Evolutionary conservation across 441 rosid genomes (phyloP).

Genomic region (Corymbia citriodora): DNA sequence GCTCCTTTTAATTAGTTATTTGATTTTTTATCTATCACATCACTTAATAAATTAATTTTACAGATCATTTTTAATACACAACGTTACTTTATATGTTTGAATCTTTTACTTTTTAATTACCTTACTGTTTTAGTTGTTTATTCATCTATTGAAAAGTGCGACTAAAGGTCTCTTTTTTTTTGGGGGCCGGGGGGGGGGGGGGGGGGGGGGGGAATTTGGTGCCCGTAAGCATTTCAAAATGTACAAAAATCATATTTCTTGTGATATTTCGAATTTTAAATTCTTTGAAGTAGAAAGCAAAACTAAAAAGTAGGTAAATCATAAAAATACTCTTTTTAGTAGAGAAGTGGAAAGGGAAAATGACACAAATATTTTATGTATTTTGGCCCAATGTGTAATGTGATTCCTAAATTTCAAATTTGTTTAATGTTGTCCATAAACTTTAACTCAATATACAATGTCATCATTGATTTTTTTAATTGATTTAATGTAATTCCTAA

Average conservation of each 20-base stretch:
- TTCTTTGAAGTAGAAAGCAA: neutral
- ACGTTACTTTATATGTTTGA: neutral
- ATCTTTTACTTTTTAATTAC: neutral
- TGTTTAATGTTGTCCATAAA: no score
- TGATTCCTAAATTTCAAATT: neutral
- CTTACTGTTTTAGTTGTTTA: neutral
- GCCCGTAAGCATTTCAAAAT: neutral
- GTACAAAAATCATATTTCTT: neutral
- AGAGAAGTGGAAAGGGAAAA: neutral
- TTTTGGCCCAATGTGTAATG: no score
- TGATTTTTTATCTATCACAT: neutral
- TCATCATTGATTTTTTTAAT: no score
- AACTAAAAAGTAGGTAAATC: neutral
- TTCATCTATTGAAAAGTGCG: neutral
- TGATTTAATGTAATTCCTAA: accelerated
- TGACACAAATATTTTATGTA: no score
- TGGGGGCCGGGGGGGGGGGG: no score
- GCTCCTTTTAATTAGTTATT: neutral
- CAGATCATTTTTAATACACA: neutral
- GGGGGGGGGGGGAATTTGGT: no score
- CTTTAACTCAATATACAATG: no score
- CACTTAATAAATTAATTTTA: no score
- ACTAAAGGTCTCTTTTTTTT: neutral
- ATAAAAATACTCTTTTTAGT: neutral
- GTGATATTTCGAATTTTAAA: neutral